Percentiles rank a stretch among this genome's conserved stretches.
phyloP scores from a whole-genome alignment of 192 early-diverging fungal genomes.

The Coemansia sp. region DNA sequence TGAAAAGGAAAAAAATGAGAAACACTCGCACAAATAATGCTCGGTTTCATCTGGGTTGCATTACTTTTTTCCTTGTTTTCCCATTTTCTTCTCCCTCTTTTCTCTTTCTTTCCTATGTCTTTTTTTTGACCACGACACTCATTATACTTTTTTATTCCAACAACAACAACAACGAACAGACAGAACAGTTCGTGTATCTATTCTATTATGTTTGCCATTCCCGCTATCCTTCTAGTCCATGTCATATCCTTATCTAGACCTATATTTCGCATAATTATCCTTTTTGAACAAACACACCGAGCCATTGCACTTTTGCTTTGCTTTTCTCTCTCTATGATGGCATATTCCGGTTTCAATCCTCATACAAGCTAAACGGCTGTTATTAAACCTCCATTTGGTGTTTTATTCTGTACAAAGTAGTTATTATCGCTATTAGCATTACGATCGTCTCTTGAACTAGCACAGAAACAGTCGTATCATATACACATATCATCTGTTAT shows the following conservation, averaged over 20 bases:
- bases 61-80: slow-evolving; percentile 2
- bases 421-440: background rate
- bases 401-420: background rate
- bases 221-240: background rate
- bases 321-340: no score
- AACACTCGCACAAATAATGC: background rate
- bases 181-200: background rate
- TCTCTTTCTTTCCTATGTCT: slow-evolving; percentile 1
- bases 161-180: background rate
- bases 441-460: background rate
- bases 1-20: background rate
- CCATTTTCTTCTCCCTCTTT: background rate
- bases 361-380: no score
- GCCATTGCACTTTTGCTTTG: no score
- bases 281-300: no score
- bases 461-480: background rate
- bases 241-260: background rate
- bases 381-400: background rate
- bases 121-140: background rate
- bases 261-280: background rate
- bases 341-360: no score
- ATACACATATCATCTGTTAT: background rate
- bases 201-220: background rate
- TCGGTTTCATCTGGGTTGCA: background rate
- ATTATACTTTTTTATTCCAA: background rate